phyloP scores from a whole-genome alignment of 371 early-diverging fungal genomes.

The Mucor lusitanicus region DNA sequence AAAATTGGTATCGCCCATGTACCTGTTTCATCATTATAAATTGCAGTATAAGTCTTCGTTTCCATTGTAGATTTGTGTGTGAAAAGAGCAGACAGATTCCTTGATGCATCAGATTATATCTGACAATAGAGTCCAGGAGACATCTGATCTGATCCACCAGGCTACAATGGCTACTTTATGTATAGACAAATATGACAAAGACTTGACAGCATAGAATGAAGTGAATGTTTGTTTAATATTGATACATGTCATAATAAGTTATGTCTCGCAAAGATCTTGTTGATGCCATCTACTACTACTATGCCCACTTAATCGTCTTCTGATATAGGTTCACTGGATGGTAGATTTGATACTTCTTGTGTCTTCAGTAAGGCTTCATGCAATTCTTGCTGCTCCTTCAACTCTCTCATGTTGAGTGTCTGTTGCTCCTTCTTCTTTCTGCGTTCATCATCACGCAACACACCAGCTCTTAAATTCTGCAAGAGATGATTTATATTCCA shows the following conservation, averaged over 20 bases:
- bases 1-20: not conserved
- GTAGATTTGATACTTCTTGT: conserved; percentile 37
- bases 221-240: not conserved
- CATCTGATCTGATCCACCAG: not conserved
- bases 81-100: not conserved
- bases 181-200: not conserved
- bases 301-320: conserved; percentile 27
- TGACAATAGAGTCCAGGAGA: not conserved
- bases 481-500: not conserved
- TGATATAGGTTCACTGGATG: conserved; percentile 39
- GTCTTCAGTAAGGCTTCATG: conserved; percentile 48
- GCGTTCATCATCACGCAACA: conserved; percentile 46
- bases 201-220: not conserved
- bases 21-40: not conserved
- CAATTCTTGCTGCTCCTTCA: conserved; percentile 48
- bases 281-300: not conserved
- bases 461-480: conserved; percentile 33
- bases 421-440: conserved; percentile 41
- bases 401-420: conserved; percentile 42
- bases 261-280: not conserved
- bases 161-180: not conserved
- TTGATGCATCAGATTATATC: not conserved
- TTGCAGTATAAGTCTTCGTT: not conserved
- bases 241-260: not conserved
- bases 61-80: not conserved